phyloP scores from a whole-genome alignment of 2,329 filamentous ascomycete species.

The Pestalotiopsis sp. region DNA sequence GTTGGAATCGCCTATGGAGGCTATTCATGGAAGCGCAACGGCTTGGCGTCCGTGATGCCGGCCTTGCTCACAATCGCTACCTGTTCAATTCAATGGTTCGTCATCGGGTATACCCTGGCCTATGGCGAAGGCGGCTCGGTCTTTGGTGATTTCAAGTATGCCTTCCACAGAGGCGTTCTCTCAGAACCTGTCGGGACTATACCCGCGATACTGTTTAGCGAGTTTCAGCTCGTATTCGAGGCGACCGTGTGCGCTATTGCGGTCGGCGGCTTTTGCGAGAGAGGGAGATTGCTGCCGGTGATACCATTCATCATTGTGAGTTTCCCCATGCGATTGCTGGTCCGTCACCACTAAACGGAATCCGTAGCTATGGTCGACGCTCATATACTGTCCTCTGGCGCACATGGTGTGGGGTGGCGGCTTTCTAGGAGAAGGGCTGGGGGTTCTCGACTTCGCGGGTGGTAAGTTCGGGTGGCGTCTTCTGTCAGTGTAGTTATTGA shows the following conservation, averaged over 20 bases:
- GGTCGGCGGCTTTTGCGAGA: conserved; percentile 50
- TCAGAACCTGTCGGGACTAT: conserved; percentile 51
- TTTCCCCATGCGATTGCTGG: conserved; percentile 9
- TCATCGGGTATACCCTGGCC: conserved; percentile 50
- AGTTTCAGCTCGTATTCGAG: conserved; percentile 52
- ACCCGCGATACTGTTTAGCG: conserved; percentile 52
- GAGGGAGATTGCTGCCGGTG: conserved; percentile 46
- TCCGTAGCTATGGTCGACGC: conserved; percentile 48
- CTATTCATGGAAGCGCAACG: conserved; percentile 50
- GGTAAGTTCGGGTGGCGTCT: conserved; percentile 16
- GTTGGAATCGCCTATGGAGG: conserved; percentile 54
- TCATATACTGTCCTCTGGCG: conserved; percentile 49
- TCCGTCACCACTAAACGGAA: background rate
- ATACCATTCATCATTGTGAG: conserved; percentile 48
- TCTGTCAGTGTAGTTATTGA: background rate
- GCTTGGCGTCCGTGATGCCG: conserved; percentile 50
- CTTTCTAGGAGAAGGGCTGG: conserved; percentile 44
- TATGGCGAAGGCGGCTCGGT: conserved; percentile 48
- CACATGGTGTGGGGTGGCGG: conserved; percentile 52
- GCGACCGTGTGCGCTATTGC: conserved; percentile 55
- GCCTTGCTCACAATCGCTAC: conserved; percentile 48
- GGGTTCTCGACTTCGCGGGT: conserved; percentile 49
- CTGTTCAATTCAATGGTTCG: conserved; percentile 54
- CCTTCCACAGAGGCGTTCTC: conserved; percentile 48
- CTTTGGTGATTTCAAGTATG: conserved; percentile 47